phyloP scores from a whole-genome alignment of 139 green algal genomes.

The Ulvella scutata region DNA sequence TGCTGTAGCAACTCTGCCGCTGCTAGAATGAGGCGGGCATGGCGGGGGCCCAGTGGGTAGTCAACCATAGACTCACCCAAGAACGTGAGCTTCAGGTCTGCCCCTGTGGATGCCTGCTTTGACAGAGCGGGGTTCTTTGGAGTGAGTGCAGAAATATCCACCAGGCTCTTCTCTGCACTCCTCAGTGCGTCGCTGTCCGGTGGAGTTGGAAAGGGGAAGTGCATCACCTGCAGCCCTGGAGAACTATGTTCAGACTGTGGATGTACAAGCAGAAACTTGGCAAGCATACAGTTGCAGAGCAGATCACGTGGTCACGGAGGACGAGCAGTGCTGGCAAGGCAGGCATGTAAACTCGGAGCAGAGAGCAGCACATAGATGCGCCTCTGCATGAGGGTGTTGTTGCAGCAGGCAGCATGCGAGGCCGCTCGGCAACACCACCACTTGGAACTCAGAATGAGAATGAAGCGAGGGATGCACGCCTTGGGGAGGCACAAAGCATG shows the following conservation, averaged over 20 bases:
- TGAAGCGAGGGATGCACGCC: conserved; percentile 18
- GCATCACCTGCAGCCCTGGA: conserved; percentile 43
- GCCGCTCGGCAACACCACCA: too few species aligned
- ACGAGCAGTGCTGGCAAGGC: too few species aligned
- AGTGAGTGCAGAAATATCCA: conserved; percentile 43
- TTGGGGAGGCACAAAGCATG: conserved; percentile 86
- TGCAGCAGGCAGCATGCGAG: too few species aligned
- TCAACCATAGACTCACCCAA: conserved; percentile 67
- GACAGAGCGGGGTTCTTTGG: conserved; percentile 1
- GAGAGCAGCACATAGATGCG: too few species aligned
- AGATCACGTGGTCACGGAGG: too few species aligned
- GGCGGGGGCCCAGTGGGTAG: conserved; percentile 71
- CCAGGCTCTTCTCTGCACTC: conserved; percentile 40
- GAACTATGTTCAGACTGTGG: too few species aligned
- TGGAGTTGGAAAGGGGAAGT: conserved; percentile 87
- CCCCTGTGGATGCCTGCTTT: neutral
- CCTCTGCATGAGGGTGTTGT: too few species aligned
- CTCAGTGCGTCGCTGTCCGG: conserved; percentile 41
- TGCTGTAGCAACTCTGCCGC: neutral
- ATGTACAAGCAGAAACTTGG: too few species aligned
- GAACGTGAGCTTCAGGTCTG: conserved; percentile 33
- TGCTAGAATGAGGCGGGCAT: conserved; percentile 76
- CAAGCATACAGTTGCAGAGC: too few species aligned
- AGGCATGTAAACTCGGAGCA: too few species aligned
- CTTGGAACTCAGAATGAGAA: neutral